Evolutionary conservation across 345 rosid species (phyloP).

Genomic region (Syzygium grande): DNA sequence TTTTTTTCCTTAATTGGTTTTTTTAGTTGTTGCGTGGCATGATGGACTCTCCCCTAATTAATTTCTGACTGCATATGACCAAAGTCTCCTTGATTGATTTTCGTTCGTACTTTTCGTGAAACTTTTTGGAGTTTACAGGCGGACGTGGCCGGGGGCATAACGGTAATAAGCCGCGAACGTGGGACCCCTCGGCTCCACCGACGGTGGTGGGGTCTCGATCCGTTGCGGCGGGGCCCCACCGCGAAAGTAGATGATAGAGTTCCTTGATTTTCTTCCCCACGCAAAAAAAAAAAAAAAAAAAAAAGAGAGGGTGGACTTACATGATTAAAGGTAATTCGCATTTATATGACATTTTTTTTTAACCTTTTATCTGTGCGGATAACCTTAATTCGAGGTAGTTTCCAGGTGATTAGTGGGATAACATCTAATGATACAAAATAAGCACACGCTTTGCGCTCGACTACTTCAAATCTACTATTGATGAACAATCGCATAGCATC

Average conservation of each 20-base stretch:
- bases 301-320: fast-evolving
- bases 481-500: neutral
- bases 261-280: neutral
- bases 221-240: neutral
- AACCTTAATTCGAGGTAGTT: no score
- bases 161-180: neutral
- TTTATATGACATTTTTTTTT: no score
- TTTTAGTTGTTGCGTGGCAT: neutral
- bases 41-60: neutral
- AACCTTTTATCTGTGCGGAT: no score
- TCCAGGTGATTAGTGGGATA: no score
- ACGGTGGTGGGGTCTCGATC: neutral
- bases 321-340: neutral
- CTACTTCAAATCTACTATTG: neutral
- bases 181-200: neutral
- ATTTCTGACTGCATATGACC: neutral
- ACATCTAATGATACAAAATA: no score
- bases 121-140: neutral
- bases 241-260: neutral
- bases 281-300: neutral
- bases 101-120: neutral
- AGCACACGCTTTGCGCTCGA: neutral
- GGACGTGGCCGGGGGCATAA: neutral
- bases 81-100: neutral
- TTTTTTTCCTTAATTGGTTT: neutral